Evolutionary conservation across 331 rosid genomes (phyloP), one percentile per base, ranked within the genome.

Genomic region (Stylosanthes scabra): DNA sequence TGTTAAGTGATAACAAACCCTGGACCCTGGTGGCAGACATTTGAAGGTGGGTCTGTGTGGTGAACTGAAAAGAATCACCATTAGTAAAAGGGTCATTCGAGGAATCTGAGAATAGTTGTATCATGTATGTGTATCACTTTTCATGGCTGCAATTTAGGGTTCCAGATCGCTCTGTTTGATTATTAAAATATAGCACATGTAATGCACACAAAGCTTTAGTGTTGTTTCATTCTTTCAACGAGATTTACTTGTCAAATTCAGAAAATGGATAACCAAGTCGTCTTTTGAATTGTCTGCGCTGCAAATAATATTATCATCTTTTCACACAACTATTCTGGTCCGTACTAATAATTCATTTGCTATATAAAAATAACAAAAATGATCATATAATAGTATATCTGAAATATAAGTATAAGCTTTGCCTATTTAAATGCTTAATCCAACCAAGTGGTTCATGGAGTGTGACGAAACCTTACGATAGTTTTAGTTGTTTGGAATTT

Each of bases 31-130:
- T 55, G 59, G 27, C 87, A 10, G 76, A 78, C 25, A 68, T 59
- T 71, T 80, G 84, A 63, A 84, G 74, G 77, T 82, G 87, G 82
- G 85, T 79, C 57, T 65, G 75, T 37, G 86, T 77, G 86, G 74
- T 28, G 77, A 79, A 41, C 1, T 82, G 70, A 81, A 86, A 74
- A 77, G 71, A 29, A 16, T 66, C 28, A 76, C 78, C 80, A 66
- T 56, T 56, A 49, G 61, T 37, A 34, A 82, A 81, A 59, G 88
- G 87, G 55, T 63, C 74, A 56, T 16, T 39, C 59, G 75, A 83
- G 80, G 86, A 81, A 70, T 70, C 80, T 71, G 86, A 80, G 34
- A 83, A 76, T 71, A 78, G 88, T 63, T 74, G 72, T 73, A 20
- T 20, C 25, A 20, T 20, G 25, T 20, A 34, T 34, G 39, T 4